phyloP scores from a whole-genome alignment of 2,329 filamentous ascomycete genomes.

The Botrytis hyacinthi region DNA sequence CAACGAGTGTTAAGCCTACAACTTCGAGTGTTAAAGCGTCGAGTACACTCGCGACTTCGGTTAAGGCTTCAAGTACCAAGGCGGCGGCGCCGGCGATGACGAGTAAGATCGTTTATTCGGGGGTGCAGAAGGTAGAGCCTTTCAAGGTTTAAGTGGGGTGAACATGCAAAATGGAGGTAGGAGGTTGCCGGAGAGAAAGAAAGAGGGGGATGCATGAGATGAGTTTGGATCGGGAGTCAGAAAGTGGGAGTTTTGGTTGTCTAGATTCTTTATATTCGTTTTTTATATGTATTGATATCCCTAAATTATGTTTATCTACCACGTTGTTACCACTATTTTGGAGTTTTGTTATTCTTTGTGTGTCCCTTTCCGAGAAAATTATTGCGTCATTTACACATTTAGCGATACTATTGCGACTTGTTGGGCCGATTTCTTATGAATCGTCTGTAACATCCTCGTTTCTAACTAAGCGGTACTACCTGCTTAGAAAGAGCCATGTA shows the following conservation, averaged over 20 bases:
- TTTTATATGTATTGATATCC: background rate
- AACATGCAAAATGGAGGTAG: too few relatives aligned
- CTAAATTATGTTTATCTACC: background rate
- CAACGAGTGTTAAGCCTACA: too few relatives aligned
- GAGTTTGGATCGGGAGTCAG: background rate
- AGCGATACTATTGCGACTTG: background rate
- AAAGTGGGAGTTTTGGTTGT: background rate
- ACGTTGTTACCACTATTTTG: background rate
- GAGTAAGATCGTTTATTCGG: conserved; percentile 10
- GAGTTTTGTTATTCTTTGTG: background rate
- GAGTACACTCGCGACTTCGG: background rate
- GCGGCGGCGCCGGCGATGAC: background rate
- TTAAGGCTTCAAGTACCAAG: background rate
- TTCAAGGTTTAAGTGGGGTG: background rate
- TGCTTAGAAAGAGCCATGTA: background rate
- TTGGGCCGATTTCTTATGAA: fast-evolving
- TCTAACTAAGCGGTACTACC: background rate
- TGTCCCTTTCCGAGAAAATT: background rate
- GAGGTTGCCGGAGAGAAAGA: fast-evolving
- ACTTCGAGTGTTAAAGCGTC: background rate
- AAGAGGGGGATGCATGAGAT: background rate
- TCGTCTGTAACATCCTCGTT: background rate
- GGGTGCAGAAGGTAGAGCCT: conserved; percentile 5
- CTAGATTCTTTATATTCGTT: background rate
- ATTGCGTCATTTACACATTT: background rate